A percentile compares a stretch with the other conserved stretches of the same genome.
Evolutionary conservation across 1,284 basidiomycete genomes (phyloP).

Genomic region (Marasmius oreades): DNA sequence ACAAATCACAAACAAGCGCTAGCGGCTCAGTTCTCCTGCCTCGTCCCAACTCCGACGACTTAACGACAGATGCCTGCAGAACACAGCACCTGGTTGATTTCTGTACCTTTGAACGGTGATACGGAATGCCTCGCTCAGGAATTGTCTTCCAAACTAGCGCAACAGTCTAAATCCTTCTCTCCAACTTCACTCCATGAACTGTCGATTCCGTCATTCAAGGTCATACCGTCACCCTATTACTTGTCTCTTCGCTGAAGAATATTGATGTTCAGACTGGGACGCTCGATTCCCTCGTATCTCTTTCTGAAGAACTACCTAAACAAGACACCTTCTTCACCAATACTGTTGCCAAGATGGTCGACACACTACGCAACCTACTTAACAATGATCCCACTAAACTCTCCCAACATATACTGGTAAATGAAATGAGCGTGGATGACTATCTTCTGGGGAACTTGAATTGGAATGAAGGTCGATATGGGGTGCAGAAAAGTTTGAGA

Average conservation of each 20-base stretch:
- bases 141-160: slow-evolving; percentile 51
- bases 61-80: slow-evolving; percentile 70
- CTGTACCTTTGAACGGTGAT: slow-evolving; percentile 74
- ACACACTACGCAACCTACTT: slow-evolving; percentile 87
- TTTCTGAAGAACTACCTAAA: slow-evolving; percentile 94
- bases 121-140: slow-evolving; percentile 67
- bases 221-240: slow-evolving; percentile 22
- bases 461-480: slow-evolving; percentile 91
- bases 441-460: slow-evolving; percentile 79
- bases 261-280: slow-evolving; percentile 77
- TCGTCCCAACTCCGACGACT: slow-evolving; percentile 5
- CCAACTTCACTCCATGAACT: slow-evolving; percentile 52
- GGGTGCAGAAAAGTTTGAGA: slow-evolving; percentile 70
- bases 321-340: slow-evolving; percentile 87
- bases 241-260: slow-evolving; percentile 1
- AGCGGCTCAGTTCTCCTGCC: background rate
- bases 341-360: slow-evolving; percentile 90
- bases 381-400: slow-evolving; percentile 88
- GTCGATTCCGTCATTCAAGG: slow-evolving; percentile 77
- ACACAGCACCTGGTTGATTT: slow-evolving; percentile 80
- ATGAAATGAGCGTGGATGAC: slow-evolving; percentile 79
- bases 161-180: slow-evolving; percentile 49
- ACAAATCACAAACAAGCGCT: background rate
- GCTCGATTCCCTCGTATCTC: slow-evolving; percentile 82
- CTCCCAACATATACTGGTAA: slow-evolving; percentile 79